Percentiles rank a stretch among this genome's conserved stretches.
Conservation (phyloP, 2,329 filamentous ascomycete genomes). For the Ophiostoma pallidulum region DNA sequence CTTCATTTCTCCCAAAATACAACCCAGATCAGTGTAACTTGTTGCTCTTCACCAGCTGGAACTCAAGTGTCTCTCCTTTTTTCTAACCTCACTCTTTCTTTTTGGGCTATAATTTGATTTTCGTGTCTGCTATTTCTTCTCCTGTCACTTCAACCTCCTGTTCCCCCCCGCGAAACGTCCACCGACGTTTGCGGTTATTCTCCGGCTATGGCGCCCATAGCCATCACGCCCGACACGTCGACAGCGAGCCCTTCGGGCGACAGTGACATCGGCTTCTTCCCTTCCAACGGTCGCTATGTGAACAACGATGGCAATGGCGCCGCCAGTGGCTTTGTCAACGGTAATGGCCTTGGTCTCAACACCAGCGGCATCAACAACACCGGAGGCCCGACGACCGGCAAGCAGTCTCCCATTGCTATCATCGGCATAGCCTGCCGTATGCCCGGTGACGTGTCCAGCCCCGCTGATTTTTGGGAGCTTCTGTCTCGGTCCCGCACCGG, state of each 20-base stretch:
- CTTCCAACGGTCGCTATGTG: constrained; percentile 17
- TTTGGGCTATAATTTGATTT: background rate
- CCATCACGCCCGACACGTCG: constrained; percentile 22
- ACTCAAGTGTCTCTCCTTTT: background rate
- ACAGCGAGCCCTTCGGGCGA: constrained; percentile 22
- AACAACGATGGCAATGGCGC: constrained; percentile 21
- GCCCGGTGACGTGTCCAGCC: constrained; percentile 32
- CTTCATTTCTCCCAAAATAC: background rate
- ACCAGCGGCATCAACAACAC: constrained; percentile 6
- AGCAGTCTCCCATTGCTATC: constrained; percentile 35
- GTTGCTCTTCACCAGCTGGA: no score
- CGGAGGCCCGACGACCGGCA: constrained; percentile 15
- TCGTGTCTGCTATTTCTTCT: background rate
- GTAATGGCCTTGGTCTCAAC: constrained; percentile 17
- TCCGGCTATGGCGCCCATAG: constrained; percentile 22
- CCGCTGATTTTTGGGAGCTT: constrained; percentile 37
- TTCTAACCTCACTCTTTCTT: background rate
- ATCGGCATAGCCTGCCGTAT: constrained; percentile 39
- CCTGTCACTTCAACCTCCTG: background rate
- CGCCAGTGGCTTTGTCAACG: constrained; percentile 19
- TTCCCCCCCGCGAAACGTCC: background rate
- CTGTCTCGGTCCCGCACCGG: constrained; percentile 31
- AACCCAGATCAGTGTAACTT: background rate
- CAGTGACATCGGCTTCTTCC: constrained; percentile 20
- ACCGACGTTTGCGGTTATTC: background rate